Percentiles rank a stretch among this genome's conserved stretches.
Conservation (phyloP, 352 stramenopile species). For the Pythium diclinum region DNA sequence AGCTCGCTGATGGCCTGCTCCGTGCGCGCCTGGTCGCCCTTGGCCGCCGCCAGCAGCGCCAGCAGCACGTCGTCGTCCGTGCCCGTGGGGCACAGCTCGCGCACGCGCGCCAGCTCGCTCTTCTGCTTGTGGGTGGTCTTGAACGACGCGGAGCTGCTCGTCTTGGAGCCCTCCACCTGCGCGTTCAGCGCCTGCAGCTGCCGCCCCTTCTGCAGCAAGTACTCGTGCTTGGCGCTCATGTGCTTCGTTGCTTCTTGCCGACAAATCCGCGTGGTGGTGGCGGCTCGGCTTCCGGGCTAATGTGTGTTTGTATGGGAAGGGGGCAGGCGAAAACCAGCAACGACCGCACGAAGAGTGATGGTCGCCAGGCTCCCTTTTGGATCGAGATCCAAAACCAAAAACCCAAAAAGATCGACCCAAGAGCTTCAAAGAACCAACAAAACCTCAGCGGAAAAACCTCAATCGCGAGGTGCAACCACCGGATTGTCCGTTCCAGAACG, state of each 20-base stretch:
- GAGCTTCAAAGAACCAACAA: constrained; percentile 1
- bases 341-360: constrained; percentile 26
- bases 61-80: constrained; percentile 75
- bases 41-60: constrained; percentile 63
- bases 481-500: not conserved
- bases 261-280: not conserved
- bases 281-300: constrained; percentile 8
- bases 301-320: constrained; percentile 14
- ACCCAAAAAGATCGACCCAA: not conserved
- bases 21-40: constrained; percentile 69
- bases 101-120: constrained; percentile 74
- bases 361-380: constrained; percentile 12
- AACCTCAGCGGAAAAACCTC: constrained; percentile 21
- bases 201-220: constrained; percentile 77
- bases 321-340: constrained; percentile 23
- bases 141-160: constrained; percentile 5
- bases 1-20: constrained; percentile 77
- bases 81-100: constrained; percentile 77
- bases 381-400: constrained; percentile 20
- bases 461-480: constrained; percentile 15
- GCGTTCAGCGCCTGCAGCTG: constrained; percentile 81
- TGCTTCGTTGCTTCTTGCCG: not conserved
- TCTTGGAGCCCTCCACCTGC: constrained; percentile 31
- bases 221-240: constrained; percentile 81
- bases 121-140: constrained; percentile 38